These are phyloP conservation scores for Scedosporium boydii DNA, from an alignment of 2,329 filamentous ascomycete species.

Conservation along the genomic window DNA sequence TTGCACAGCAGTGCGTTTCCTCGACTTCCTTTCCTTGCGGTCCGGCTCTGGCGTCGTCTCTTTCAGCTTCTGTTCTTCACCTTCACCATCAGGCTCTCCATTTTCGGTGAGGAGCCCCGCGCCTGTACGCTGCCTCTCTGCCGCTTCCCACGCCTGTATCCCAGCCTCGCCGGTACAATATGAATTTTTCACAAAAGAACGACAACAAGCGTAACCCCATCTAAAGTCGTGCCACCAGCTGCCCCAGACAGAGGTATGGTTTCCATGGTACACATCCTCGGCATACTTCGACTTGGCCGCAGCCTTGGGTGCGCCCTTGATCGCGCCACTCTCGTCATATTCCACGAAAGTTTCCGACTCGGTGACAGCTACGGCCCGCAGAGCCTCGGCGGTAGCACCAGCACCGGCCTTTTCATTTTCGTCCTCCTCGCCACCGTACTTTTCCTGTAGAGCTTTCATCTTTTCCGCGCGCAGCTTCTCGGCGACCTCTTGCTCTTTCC, in stretches of 20 bases:
- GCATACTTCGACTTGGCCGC: conserved; percentile 81
- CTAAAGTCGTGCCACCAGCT: conserved; percentile 95
- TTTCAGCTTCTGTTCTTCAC: conserved; percentile 12
- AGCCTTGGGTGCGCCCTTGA: conserved; percentile 77
- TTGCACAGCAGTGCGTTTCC: conserved; percentile 70
- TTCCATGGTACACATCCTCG: conserved; percentile 81
- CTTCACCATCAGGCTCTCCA: conserved; percentile 19
- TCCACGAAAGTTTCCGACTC: conserved; percentile 86
- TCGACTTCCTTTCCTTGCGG: conserved; percentile 26
- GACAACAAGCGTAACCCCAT: conserved; percentile 96
- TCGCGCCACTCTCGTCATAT: conserved; percentile 80
- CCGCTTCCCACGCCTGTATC: conserved; percentile 68
- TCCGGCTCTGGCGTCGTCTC: conserved; percentile 19
- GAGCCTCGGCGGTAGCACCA: conserved; percentile 9
- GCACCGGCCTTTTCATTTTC: not conserved
- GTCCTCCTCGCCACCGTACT: conserved; percentile 63
- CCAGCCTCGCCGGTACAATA: conserved; percentile 94
- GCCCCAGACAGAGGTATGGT: conserved; percentile 88
- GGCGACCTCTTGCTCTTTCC: conserved; percentile 67
- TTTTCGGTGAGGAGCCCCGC: conserved; percentile 25
- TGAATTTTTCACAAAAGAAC: conserved; percentile 88
- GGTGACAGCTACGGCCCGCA: conserved; percentile 49
- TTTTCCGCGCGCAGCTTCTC: conserved; percentile 59
- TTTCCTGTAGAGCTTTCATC: conserved; percentile 63
- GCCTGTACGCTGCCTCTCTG: conserved; percentile 51